phyloP scores from a whole-genome alignment of 306 rosid species.

The Echinosophora koreensis region DNA sequence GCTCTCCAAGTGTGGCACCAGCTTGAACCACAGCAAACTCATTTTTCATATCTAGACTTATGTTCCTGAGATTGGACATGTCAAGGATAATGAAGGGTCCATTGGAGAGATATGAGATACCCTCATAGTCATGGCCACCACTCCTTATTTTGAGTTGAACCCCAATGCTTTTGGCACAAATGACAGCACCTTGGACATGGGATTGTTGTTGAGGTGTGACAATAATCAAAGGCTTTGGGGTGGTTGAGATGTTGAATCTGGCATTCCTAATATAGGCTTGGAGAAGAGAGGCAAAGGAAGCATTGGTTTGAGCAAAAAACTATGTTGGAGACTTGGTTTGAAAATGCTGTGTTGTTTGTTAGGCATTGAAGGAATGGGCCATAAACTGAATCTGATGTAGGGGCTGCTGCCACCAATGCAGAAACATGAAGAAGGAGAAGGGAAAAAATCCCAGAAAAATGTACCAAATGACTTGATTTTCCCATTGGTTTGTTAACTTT shows the following conservation, averaged over 20 bases:
- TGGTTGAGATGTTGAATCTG: constrained; percentile 63
- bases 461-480: constrained; percentile 15
- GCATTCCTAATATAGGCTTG: constrained; percentile 64
- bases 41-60: constrained; percentile 47
- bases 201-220: constrained; percentile 50
- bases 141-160: constrained; percentile 64
- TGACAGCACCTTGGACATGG: constrained; percentile 57
- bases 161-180: constrained; percentile 51
- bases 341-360: constrained; percentile 30
- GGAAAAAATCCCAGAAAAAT: background rate
- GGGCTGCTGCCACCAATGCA: constrained; percentile 25
- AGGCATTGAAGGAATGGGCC: constrained; percentile 56
- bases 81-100: constrained; percentile 59
- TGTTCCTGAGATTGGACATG: constrained; percentile 57
- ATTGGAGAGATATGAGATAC: constrained; percentile 58
- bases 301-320: constrained; percentile 40
- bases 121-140: constrained; percentile 76
- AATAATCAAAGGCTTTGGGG: constrained; percentile 58
- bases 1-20: constrained; percentile 71
- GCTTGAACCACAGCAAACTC: constrained; percentile 55
- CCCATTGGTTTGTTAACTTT: background rate
- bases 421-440: constrained; percentile 37
- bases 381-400: constrained; percentile 43
- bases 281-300: constrained; percentile 58
- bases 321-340: constrained; percentile 31